Evolutionary conservation across 2,329 filamentous ascomycete genomes (phyloP).

Genomic region (Penicillium glabrum): DNA sequence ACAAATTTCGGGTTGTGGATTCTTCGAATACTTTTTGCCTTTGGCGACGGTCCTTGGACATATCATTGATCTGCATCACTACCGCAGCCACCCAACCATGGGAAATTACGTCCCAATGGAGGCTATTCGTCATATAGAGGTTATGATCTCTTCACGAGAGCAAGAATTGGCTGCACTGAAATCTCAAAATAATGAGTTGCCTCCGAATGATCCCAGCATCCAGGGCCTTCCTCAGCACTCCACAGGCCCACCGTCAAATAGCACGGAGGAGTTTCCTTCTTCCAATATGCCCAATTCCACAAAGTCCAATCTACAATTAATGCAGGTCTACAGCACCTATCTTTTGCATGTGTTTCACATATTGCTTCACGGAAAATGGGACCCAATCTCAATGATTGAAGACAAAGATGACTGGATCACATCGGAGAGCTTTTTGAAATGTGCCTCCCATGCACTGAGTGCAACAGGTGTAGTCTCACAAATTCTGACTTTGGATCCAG

Average conservation of each 20-base stretch:
- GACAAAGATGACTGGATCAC: conserved; percentile 52
- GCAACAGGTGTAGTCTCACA: conserved; percentile 48
- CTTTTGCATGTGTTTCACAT: conserved; percentile 52
- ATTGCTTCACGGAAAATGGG: conserved; percentile 52
- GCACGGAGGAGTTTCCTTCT: background rate
- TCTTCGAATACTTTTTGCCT: conserved; percentile 54
- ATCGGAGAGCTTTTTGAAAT: conserved; percentile 46
- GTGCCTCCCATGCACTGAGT: conserved; percentile 49
- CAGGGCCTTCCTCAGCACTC: background rate
- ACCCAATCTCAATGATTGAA: conserved; percentile 52
- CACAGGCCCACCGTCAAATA: background rate
- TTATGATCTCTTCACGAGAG: conserved; percentile 42
- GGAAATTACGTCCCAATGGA: conserved; percentile 37
- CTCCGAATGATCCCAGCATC: background rate
- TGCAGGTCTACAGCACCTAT: conserved; percentile 50
- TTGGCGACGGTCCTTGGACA: conserved; percentile 52
- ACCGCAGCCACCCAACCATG: conserved; percentile 45
- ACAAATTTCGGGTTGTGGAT: conserved; percentile 41
- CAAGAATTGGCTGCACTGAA: conserved; percentile 37
- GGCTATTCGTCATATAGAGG: conserved; percentile 37
- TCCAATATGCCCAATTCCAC: background rate
- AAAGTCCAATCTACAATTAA: conserved; percentile 27
- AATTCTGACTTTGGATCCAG: conserved; percentile 51
- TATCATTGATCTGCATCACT: conserved; percentile 50
- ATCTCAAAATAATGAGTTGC: conserved; percentile 15